These are phyloP conservation scores for Salix brachista DNA, from an alignment of 345 rosid species.

Conservation along the genomic window DNA sequence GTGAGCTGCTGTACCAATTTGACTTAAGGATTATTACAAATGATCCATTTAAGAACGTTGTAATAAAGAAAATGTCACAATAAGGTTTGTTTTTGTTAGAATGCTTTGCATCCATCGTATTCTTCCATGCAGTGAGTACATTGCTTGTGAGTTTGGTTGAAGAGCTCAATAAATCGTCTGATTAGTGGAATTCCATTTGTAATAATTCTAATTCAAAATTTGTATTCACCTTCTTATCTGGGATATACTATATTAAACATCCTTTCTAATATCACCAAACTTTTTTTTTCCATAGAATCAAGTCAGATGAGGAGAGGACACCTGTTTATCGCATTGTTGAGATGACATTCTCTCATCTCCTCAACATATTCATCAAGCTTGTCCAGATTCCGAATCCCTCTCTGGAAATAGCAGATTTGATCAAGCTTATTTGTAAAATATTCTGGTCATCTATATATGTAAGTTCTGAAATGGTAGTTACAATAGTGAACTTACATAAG, in stretches of 20 bases:
- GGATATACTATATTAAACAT: neutral
- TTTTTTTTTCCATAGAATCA: constrained; percentile 56
- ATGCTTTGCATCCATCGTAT: neutral
- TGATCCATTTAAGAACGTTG: too few relatives aligned
- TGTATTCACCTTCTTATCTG: neutral
- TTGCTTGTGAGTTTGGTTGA: neutral
- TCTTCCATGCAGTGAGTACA: neutral
- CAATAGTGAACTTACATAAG: neutral
- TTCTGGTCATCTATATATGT: constrained; percentile 99
- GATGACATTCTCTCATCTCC: constrained; percentile 79
- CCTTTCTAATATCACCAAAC: neutral
- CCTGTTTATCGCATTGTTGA: constrained; percentile 81
- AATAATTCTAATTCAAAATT: neutral
- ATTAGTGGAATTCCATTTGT: neutral
- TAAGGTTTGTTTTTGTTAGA: neutral
- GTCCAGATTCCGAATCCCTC: constrained; percentile 78
- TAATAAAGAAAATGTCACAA: too few relatives aligned
- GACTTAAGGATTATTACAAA: neutral
- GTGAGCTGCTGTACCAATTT: neutral
- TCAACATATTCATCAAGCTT: constrained; percentile 73
- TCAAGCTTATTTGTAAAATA: constrained; percentile 95
- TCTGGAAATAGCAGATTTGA: constrained; percentile 79
- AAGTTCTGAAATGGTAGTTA: constrained; percentile 29
- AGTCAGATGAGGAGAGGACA: constrained; percentile 93
- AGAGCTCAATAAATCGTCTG: neutral